Evolutionary conservation across 192 early-diverging fungal species (phyloP).

Genomic region (Coemansia asiatica): DNA sequence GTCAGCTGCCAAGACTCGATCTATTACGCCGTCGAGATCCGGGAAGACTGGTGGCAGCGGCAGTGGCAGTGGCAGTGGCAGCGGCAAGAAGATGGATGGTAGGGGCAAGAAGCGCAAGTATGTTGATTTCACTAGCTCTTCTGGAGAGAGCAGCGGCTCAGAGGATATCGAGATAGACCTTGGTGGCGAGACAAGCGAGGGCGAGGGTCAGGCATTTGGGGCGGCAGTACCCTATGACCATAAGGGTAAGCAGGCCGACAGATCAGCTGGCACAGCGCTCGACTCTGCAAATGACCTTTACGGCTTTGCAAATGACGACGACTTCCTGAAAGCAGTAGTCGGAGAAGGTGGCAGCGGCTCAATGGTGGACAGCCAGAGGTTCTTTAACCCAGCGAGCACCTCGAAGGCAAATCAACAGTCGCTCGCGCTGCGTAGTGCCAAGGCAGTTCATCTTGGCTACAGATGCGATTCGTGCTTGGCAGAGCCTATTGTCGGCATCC

Average conservation of each 20-base stretch:
- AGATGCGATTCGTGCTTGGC: slow-evolving; percentile 70
- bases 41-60: slow-evolving; percentile 11
- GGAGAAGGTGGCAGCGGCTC: no score
- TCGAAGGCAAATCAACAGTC: slow-evolving; percentile 10
- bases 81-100: slow-evolving; percentile 16
- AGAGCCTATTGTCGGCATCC: slow-evolving; percentile 71
- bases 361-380: neutral
- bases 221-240: slow-evolving; percentile 20
- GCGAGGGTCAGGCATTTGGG: neutral
- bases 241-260: slow-evolving; percentile 51
- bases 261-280: slow-evolving; percentile 11
- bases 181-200: slow-evolving; percentile 7
- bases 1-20: neutral
- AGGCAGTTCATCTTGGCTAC: slow-evolving; percentile 39
- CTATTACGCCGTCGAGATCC: slow-evolving; percentile 22
- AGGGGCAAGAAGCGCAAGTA: slow-evolving; percentile 20
- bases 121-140: slow-evolving; percentile 48
- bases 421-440: slow-evolving; percentile 28
- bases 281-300: neutral
- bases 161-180: slow-evolving; percentile 18
- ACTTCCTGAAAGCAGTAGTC: neutral
- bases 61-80: slow-evolving; percentile 22
- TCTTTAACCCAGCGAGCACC: neutral
- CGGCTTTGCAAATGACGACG: neutral
- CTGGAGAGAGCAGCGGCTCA: slow-evolving; percentile 18